Conservation (phyloP, 257 asterid species). For the Anisodus acutangulus region DNA sequence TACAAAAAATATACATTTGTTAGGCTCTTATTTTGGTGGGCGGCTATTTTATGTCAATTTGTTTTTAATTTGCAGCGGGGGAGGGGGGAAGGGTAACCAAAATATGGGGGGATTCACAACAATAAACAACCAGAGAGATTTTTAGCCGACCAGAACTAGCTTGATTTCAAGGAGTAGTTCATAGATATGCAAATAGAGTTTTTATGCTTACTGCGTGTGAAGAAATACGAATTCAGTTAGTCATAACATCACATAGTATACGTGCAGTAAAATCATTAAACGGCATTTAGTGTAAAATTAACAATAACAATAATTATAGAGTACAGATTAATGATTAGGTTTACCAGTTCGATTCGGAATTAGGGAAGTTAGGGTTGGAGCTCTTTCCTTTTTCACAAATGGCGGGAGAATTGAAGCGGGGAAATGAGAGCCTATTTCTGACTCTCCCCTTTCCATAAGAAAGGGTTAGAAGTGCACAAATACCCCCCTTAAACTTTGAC, state of each 20-base stretch:
- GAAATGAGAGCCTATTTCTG: background rate
- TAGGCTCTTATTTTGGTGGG: no score
- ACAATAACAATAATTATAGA: background rate
- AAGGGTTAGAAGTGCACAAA: background rate
- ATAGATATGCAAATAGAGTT: background rate
- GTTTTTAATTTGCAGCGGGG: no score
- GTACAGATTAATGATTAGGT: background rate
- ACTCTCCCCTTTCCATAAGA: background rate
- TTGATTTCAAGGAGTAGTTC: background rate
- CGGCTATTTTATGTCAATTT: no score
- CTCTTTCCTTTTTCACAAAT: constrained; percentile 17
- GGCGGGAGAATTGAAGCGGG: constrained; percentile 35
- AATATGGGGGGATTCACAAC: no score
- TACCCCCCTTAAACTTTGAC: background rate
- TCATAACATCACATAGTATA: background rate
- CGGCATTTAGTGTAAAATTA: background rate
- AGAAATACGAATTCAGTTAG: background rate
- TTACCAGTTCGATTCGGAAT: background rate
- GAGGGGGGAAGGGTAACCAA: no score
- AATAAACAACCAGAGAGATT: no score
- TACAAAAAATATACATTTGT: no score
- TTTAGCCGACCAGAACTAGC: background rate
- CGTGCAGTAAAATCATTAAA: constrained; percentile 11
- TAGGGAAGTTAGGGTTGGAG: constrained; percentile 24
- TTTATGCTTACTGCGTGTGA: background rate